Evolutionary conservation across 768 basidiomycete species (phyloP).

Genomic region (Mycena pura): DNA sequence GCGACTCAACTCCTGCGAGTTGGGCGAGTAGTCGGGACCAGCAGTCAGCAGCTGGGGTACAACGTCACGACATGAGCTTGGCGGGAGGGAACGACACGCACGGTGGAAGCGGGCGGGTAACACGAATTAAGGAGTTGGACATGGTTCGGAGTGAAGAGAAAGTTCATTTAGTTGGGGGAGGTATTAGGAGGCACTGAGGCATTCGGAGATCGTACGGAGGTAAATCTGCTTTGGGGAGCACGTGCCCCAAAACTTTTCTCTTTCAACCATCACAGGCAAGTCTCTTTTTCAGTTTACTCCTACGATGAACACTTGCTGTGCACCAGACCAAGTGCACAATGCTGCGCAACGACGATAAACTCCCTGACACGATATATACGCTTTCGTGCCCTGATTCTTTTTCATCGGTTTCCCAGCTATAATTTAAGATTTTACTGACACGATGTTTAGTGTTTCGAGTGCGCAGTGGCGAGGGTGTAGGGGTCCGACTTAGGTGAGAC

Average conservation of each 20-base stretch:
- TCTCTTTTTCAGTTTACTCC: constrained; percentile 13
- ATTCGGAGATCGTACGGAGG: constrained; percentile 6
- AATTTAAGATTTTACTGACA: background rate
- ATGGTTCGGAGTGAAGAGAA: constrained; percentile 83
- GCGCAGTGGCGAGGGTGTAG: background rate
- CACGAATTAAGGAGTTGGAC: constrained; percentile 84
- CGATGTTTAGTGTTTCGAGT: background rate
- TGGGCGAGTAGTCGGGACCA: constrained; percentile 80
- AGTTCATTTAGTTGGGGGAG: constrained; percentile 57
- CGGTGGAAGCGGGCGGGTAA: constrained; percentile 79
- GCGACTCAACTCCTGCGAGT: constrained; percentile 84
- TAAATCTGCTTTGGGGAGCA: background rate
- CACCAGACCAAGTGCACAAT: constrained; percentile 60
- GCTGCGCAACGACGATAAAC: constrained; percentile 51
- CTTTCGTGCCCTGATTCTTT: constrained; percentile 56
- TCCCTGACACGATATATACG: constrained; percentile 58
- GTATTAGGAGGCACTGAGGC: constrained; percentile 13
- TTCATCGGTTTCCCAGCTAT: background rate
- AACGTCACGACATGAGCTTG: constrained; percentile 3
- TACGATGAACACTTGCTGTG: constrained; percentile 61
- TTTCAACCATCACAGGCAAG: constrained; percentile 30
- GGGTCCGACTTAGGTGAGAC: constrained; percentile 1
- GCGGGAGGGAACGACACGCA: background rate
- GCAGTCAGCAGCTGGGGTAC: constrained; percentile 59
- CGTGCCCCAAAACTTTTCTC: background rate